A percentile compares a stretch with the other conserved stretches of the same genome.
phyloP scores from a whole-genome alignment of 106 monocot genomes.

The Apostasia ramifera region DNA sequence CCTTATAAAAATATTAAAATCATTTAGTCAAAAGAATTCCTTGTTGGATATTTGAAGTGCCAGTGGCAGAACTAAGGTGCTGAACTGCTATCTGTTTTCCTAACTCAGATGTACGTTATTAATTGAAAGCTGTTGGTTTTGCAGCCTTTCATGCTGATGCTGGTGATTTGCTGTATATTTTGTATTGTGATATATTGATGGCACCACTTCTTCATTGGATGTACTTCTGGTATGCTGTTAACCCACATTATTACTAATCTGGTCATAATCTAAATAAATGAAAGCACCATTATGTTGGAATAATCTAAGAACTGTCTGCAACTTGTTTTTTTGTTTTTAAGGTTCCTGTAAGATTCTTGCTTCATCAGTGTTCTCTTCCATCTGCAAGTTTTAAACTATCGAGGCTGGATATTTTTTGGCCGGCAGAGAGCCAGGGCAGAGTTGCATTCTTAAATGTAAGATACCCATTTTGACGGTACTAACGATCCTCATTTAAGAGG shows the following conservation, averaged over 20 bases:
- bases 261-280: not conserved
- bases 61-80: not conserved
- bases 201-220: conserved; percentile 3
- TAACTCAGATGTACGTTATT: not conserved
- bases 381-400: conserved; percentile 18
- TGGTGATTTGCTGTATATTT: conserved; percentile 18
- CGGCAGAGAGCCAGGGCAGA: conserved; percentile 13
- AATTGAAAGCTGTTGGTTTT: conserved; percentile 15
- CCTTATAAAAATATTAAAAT: conserved; percentile 28
- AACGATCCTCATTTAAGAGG: conserved; percentile 9
- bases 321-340: conserved; percentile 14
- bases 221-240: conserved; percentile 15
- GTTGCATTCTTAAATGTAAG: conserved; percentile 31
- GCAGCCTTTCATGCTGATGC: conserved; percentile 15
- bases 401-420: conserved; percentile 13
- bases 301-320: not conserved
- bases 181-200: conserved; percentile 10
- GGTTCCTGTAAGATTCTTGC: conserved; percentile 14
- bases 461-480: conserved; percentile 29
- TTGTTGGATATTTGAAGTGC: conserved; percentile 32
- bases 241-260: not conserved
- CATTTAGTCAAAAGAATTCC: conserved; percentile 35
- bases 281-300: not conserved
- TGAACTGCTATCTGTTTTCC: not conserved
- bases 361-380: conserved; percentile 4